Conservation (phyloP, 78 protist species). For the Dictyostelium intermedium region DNA sequence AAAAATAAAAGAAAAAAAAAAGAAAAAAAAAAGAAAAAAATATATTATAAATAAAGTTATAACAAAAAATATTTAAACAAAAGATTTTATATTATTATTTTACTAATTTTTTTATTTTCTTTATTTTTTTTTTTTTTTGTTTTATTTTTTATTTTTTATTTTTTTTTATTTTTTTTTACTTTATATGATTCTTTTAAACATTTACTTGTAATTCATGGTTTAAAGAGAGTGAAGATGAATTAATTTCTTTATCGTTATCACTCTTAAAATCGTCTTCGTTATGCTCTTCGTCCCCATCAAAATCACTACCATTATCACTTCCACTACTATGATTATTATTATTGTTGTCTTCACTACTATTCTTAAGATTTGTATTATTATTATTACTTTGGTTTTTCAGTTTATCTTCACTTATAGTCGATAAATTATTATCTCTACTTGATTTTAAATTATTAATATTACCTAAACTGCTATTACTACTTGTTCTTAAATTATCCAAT, state of each 20-base stretch:
- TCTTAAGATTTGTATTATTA: neutral
- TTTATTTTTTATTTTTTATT: neutral
- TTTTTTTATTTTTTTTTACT: neutral
- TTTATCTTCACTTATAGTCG: neutral
- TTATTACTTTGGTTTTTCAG: neutral
- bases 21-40: neutral
- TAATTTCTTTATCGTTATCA: neutral
- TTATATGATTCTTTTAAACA: neutral
- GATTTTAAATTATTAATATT: neutral
- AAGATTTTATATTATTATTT: neutral
- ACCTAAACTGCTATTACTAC: neutral
- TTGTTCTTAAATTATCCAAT: constrained; percentile 3
- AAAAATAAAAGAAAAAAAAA: neutral
- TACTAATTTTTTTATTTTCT: neutral
- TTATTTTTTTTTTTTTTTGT: neutral
- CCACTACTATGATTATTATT: neutral
- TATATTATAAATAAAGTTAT: neutral
- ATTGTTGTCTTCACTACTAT: neutral
- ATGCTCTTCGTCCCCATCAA: neutral
- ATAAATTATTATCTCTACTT: neutral
- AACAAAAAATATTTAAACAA: no score
- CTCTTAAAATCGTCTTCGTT: neutral
- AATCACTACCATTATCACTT: neutral
- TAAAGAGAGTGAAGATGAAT: neutral
- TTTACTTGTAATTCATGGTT: neutral